phyloP scores from a whole-genome alignment of 176 grass and related monocot genomes.

The Leersia perrieri region DNA sequence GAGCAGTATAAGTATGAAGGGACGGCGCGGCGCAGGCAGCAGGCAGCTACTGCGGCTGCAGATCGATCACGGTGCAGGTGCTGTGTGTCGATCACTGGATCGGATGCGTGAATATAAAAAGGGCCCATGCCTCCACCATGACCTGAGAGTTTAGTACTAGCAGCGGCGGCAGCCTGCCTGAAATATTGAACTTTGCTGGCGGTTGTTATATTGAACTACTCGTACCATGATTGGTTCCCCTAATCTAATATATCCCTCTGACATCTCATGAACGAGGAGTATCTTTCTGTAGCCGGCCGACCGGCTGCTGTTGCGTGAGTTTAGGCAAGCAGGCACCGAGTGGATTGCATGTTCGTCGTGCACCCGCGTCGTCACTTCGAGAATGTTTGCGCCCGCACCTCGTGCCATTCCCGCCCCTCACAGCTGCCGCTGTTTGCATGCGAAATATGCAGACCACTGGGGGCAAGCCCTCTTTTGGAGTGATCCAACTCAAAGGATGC shows the following conservation, averaged over 20 bases:
- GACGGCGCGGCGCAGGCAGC: slow-evolving; percentile 24
- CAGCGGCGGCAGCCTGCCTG: not conserved
- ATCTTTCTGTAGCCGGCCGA: not conserved
- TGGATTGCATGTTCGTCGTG: slow-evolving; percentile 37
- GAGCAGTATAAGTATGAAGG: not conserved
- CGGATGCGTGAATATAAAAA: not conserved
- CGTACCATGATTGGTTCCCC: slow-evolving; percentile 4
- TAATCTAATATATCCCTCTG: not conserved
- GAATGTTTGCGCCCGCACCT: slow-evolving; percentile 21
- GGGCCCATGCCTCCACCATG: slow-evolving; percentile 28
- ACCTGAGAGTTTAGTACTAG: slow-evolving; percentile 13
- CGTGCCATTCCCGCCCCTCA: not conserved
- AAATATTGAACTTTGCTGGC: slow-evolving; percentile 25
- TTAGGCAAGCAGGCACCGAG: not conserved
- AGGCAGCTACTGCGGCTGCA: slow-evolving; percentile 17
- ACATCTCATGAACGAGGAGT: not conserved
- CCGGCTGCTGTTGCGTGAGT: not conserved
- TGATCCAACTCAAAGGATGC: slow-evolving; percentile 33
- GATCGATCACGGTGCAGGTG: slow-evolving; percentile 11
- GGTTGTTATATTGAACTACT: slow-evolving; percentile 1
- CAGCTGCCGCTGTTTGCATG: not conserved
- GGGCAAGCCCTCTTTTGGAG: not conserved
- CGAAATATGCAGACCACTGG: not conserved
- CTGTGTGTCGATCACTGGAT: slow-evolving; percentile 16
- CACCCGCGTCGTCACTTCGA: slow-evolving; percentile 9